Base-by-base conservation (phyloP, 2,329 filamentous ascomycete species). In the Clathrospora elynae region DNA sequence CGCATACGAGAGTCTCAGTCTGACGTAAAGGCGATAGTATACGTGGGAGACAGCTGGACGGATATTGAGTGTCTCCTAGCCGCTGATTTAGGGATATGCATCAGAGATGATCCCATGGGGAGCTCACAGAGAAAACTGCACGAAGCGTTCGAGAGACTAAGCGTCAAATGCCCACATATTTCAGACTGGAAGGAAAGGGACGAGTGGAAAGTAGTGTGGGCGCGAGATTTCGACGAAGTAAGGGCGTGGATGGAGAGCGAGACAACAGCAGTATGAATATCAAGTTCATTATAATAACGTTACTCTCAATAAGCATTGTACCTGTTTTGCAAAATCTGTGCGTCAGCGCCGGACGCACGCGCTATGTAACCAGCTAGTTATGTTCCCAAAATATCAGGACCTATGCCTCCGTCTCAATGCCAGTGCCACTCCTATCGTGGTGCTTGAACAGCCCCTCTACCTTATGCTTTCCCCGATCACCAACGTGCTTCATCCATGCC, bases 371-470 rank as follows among this genome's bases (percentile, higher is more conserved):
- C 10, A 23, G 6, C 10, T 23, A 6, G 6, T 10, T n/a, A n/a
- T n/a, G n/a, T n/a, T n/a, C 10, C 20, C 6, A 10, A 23, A 25
- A 6, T 14, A 26, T 32, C 6, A 18, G 20, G 6, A 18, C n/a
- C 16, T 28, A 88, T 25, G 84, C 83, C 70, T 89, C 86, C 12
- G 84, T 88, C 74, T 88, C 85, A 53, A 88, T 75, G 1, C 80
- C 83, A 7, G 70, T 65, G 20, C 78, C 76, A 57, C 51, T 56
- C 36, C 61, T 80, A 12, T 82, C 78, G 37, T 75, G 70, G 61
- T 86, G 82, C 35, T 82, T 75, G 53, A 87, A 82, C 13, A 75
- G 24, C 3, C 70, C 66, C 25, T 63, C 62, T 3, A 78, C 59
- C 47, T 72, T 71, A 30, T 72, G 67, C 54, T 75, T 75, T 3